Evolutionary conservation across 192 early-diverging fungal genomes (phyloP).

Genomic region (Spizellomyces punctatus): DNA sequence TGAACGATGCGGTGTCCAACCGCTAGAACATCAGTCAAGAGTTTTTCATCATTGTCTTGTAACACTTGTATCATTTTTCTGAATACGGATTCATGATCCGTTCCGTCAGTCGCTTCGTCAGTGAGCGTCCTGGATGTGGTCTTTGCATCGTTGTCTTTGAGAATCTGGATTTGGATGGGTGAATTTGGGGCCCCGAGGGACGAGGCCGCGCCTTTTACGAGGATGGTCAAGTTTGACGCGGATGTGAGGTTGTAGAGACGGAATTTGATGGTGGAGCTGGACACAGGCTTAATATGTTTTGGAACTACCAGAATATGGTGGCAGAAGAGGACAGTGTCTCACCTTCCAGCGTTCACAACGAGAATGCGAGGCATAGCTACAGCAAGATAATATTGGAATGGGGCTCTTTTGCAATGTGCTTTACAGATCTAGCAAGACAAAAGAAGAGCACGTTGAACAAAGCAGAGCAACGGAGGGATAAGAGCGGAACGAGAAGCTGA

Average conservation of each 20-base stretch:
- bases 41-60: neutral
- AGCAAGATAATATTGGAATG: no score
- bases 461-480: no score
- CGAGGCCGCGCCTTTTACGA: conserved; percentile 27
- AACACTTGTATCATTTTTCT: conserved; percentile 5
- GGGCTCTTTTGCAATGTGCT: no score
- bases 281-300: neutral
- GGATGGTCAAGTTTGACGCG: neutral
- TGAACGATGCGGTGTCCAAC: conserved; percentile 32
- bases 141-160: neutral
- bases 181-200: conserved; percentile 9
- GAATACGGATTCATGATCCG: conserved; percentile 20
- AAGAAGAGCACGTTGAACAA: no score
- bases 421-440: no score
- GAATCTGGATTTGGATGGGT: conserved; percentile 3
- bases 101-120: conserved; percentile 1
- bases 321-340: neutral
- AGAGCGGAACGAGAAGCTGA: no score
- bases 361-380: neutral
- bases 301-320: neutral
- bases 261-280: conserved; percentile 36
- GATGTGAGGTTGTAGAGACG: conserved; percentile 4
- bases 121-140: neutral
- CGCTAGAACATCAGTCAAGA: neutral
- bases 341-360: conserved; percentile 29